phyloP scores from a whole-genome alignment of 2,329 filamentous ascomycete species.

The Furcasterigmium furcatum region DNA sequence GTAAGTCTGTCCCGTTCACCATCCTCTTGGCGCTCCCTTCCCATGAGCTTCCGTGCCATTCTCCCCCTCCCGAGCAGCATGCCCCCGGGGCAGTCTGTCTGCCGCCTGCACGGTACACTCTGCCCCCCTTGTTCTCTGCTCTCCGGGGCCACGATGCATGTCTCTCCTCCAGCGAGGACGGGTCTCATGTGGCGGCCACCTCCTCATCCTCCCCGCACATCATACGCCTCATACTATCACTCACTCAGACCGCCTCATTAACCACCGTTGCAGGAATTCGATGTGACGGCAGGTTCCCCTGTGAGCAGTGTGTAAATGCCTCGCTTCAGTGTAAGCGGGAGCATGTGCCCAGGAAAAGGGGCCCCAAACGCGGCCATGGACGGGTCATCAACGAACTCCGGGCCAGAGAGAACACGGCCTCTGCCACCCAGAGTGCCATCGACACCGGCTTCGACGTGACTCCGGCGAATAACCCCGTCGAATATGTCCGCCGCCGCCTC shows the following conservation, averaged over 20 bases:
- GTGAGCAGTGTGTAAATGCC: conserved; percentile 58
- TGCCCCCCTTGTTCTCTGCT: conserved; percentile 1
- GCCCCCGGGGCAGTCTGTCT: conserved; percentile 11
- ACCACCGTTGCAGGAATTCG: conserved; percentile 30
- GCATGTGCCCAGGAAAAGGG: conserved; percentile 61
- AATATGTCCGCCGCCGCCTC: conserved; percentile 18
- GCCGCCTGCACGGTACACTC: conserved; percentile 8
- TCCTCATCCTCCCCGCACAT: no score
- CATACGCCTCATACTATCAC: neutral
- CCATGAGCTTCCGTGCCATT: conserved; percentile 13
- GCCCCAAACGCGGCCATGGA: conserved; percentile 59
- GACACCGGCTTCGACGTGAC: conserved; percentile 18
- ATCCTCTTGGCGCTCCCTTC: conserved; percentile 1
- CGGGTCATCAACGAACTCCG: conserved; percentile 62
- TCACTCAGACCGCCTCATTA: neutral
- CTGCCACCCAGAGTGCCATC: conserved; percentile 3
- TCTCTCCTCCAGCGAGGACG: conserved; percentile 14
- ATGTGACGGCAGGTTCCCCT: conserved; percentile 45
- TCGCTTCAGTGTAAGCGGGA: conserved; percentile 62
- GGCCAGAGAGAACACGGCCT: conserved; percentile 32
- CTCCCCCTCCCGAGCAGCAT: conserved; percentile 13
- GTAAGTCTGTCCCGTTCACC: conserved; percentile 24
- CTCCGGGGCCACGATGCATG: no score
- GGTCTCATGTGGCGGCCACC: conserved; percentile 12
- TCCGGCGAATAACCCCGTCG: conserved; percentile 19